Conservation (phyloP, 2,329 filamentous ascomycete species). For the Arthroderma sp. region DNA sequence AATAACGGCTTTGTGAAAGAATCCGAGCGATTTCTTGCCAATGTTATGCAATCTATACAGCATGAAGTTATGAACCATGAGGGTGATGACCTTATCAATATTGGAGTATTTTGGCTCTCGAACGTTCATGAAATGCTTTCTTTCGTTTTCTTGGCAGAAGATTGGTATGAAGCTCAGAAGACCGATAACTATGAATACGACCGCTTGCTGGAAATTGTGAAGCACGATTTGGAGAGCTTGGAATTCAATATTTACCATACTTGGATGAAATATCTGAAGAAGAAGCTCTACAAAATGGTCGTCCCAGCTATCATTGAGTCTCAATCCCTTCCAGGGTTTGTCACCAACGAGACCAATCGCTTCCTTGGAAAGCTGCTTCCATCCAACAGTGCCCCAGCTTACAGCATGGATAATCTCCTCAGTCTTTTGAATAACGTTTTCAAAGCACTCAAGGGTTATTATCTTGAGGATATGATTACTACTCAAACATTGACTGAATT, state of each 20-base stretch:
- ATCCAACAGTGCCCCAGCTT: conserved; percentile 81
- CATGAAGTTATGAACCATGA: conserved; percentile 99
- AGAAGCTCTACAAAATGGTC: conserved; percentile 99
- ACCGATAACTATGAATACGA: conserved; percentile 99
- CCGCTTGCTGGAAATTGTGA: conserved; percentile 91
- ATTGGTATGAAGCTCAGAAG: conserved; percentile 99
- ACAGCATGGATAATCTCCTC: conserved; percentile 97
- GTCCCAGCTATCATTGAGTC: conserved; percentile 98
- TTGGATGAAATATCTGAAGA: conserved; percentile 99
- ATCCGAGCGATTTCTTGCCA: conserved; percentile 94
- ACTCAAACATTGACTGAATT: conserved; percentile 92
- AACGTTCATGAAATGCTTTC: conserved; percentile 99
- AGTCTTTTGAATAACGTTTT: conserved; percentile 93
- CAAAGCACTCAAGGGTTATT: conserved; percentile 98
- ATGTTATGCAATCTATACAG: conserved; percentile 99
- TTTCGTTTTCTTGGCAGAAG: conserved; percentile 96
- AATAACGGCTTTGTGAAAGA: conserved; percentile 99
- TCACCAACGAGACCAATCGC: conserved; percentile 95
- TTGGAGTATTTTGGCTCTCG: conserved; percentile 95
- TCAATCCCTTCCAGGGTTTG: conserved; percentile 92
- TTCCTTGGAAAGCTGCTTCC: conserved; percentile 95
- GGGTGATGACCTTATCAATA: conserved; percentile 91
- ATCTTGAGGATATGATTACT: conserved; percentile 90
- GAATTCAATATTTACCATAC: conserved; percentile 99
- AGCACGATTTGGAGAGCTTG: conserved; percentile 93